Evolutionary conservation across 176 grass and related monocot genomes (phyloP), one percentile per base, ranked within the genome.

Genomic region (Lolium perenne): DNA sequence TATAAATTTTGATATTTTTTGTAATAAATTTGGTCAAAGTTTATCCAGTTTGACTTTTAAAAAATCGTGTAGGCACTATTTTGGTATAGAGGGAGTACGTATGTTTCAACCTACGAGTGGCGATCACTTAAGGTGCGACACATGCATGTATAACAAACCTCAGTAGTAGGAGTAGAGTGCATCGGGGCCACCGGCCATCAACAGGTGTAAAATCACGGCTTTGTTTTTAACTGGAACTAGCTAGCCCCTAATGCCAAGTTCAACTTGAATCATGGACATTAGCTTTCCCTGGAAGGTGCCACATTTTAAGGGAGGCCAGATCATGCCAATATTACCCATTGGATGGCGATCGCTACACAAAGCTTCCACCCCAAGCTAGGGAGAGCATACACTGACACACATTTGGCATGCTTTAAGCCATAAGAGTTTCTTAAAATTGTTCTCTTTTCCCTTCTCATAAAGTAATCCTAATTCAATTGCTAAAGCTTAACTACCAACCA

Each of bases 281-380:
- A 26, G 77, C 67, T 74, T 84, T 80, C 79, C 93, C 73, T 15
- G 20, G 86, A 92, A 88, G 57, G 59, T 66, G 90, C 87, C 93
- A 88, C 93, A 16, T 92, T 92, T 90, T 71, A 81, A 74, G 90
- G 87, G 67, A 53, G 1, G 23, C 18, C 12, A 32, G 38, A 54
- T 87, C 21, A 14, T 25, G 23, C 61, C 61, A 64, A 62, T 23
- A 62, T 23, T 63, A 23, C 5, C 38, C 18, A 47, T 13, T 49
- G 74, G 83, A 71, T 82, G 61, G 71, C 71, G 84, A 85, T 1
- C 71, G 72, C 47, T 11, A 26, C 60, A 23, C 66, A 60, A 78
- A 53, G 87, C 93, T 92, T 92, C 84, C 87, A 77, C 46, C 77
- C 87, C 87, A 90, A 90, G 87, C 63, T 38, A 81, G 61, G 29